Percentiles rank a stretch among this genome's conserved stretches.
These are phyloP conservation scores for Hypoxylon crocopeplum DNA, from an alignment of 495 filamentous ascomycete species.

Conservation along the genomic window DNA sequence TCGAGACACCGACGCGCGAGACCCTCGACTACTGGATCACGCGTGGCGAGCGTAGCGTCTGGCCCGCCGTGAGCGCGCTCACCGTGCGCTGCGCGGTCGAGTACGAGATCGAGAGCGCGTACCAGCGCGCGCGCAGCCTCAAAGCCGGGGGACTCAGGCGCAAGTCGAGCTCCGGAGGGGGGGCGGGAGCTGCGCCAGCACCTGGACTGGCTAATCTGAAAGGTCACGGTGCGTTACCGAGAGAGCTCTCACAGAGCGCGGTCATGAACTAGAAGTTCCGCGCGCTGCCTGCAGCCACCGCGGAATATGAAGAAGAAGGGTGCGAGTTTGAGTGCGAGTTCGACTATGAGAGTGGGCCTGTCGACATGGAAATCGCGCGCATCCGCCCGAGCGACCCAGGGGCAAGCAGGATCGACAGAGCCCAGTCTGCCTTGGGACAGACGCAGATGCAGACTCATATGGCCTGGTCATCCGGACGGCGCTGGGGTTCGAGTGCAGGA, in stretches of 20 bases:
- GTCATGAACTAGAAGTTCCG: conserved; percentile 2
- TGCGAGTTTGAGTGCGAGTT: background rate
- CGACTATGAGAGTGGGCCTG: no score
- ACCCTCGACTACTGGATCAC: conserved; percentile 85
- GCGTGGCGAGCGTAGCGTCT: conserved; percentile 84
- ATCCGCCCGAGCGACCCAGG: background rate
- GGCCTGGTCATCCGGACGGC: conserved; percentile 22
- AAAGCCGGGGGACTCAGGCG: conserved; percentile 56
- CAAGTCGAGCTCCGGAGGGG: conserved; percentile 43
- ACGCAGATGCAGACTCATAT: no score
- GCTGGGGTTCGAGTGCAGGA: conserved; percentile 4
- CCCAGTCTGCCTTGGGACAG: conserved; percentile 12
- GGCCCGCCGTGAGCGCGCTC: conserved; percentile 87
- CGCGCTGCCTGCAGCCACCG: background rate
- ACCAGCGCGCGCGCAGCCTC: conserved; percentile 74
- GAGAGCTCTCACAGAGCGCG: background rate
- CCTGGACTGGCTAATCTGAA: no score
- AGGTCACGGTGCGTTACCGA: no score
- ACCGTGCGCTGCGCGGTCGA: conserved; percentile 87
- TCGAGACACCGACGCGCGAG: conserved; percentile 79
- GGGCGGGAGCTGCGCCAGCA: no score
- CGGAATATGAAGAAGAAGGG: background rate
- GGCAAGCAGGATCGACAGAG: background rate
- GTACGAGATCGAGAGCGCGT: conserved; percentile 82
- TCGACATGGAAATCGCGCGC: background rate